These are phyloP conservation scores for Porcisia deanei DNA, from an alignment of 208 protist species.

Conservation along the genomic window DNA sequence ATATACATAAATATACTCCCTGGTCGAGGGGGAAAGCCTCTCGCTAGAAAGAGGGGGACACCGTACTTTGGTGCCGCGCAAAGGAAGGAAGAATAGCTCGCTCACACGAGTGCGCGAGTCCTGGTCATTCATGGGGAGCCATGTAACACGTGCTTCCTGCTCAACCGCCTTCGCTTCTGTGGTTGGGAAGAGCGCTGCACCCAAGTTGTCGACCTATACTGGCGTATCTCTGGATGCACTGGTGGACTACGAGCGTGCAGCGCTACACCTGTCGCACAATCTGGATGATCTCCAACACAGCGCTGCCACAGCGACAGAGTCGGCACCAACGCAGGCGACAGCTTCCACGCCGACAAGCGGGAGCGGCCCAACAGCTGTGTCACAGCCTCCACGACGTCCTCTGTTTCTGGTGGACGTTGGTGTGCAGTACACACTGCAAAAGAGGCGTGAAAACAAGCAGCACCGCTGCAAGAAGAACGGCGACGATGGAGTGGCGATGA, in stretches of 20 bases:
- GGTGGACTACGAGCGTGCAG: conserved; percentile 46
- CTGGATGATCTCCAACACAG: background rate
- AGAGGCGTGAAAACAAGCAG: background rate
- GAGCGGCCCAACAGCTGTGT: background rate
- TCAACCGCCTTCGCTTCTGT: conserved; percentile 10
- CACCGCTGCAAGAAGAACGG: too few species aligned
- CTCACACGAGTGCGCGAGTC: background rate
- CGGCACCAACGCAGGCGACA: background rate
- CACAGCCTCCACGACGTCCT: background rate
- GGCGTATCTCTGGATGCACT: conserved; percentile 39
- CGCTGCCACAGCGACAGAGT: background rate
- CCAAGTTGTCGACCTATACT: conserved; percentile 29
- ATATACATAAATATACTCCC: background rate
- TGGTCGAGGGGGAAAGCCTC: background rate
- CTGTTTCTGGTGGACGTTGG: background rate
- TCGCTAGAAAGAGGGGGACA: background rate
- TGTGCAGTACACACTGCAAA: background rate
- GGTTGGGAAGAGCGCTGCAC: conserved; percentile 4
- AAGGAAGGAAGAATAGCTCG: background rate
- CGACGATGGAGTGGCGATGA: background rate
- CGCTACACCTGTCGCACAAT: conserved; percentile 25
- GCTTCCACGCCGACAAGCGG: background rate
- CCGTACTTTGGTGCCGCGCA: background rate
- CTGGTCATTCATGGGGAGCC: conserved; percentile 18
- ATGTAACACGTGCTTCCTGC: conserved; percentile 6